These are phyloP conservation scores for Aspergillus persii DNA, from an alignment of 2,329 filamentous ascomycete species.

Conservation along the genomic window DNA sequence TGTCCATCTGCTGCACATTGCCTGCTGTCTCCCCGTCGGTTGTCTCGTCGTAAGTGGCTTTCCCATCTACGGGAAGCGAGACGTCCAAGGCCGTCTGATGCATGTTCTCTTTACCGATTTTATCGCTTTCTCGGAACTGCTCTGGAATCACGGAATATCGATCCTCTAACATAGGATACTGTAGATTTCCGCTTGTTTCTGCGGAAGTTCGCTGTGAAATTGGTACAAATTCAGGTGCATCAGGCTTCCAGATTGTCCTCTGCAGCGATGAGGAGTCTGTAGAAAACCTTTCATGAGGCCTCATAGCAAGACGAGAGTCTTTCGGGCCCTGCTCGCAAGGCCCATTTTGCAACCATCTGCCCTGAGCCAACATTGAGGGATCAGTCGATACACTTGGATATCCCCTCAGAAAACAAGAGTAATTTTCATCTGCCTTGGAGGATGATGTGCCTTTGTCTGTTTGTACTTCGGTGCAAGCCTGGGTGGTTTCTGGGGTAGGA, in stretches of 20 bases:
- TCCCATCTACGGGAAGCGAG: neutral
- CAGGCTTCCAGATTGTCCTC: conserved; percentile 31
- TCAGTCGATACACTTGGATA: neutral
- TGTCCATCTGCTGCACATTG: neutral
- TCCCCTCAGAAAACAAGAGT: neutral
- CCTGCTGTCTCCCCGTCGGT: neutral
- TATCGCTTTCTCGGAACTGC: neutral
- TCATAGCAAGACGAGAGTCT: neutral
- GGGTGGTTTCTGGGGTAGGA: conserved; percentile 36
- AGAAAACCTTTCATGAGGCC: neutral
- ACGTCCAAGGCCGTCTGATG: neutral
- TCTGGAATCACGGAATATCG: neutral
- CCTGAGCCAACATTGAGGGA: neutral
- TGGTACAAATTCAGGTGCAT: conserved; percentile 44
- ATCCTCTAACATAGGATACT: neutral
- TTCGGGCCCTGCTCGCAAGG: conserved; percentile 18
- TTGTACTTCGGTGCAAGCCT: neutral
- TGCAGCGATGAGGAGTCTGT: neutral
- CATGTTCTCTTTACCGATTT: neutral
- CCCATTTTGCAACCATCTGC: neutral
- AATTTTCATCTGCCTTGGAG: neutral
- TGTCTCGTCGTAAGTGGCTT: neutral
- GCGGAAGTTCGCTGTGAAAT: neutral
- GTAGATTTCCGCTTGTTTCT: neutral
- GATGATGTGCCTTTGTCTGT: neutral